Conservation (phyloP, 1,284 basidiomycete genomes). For the Tilletia setariae region DNA sequence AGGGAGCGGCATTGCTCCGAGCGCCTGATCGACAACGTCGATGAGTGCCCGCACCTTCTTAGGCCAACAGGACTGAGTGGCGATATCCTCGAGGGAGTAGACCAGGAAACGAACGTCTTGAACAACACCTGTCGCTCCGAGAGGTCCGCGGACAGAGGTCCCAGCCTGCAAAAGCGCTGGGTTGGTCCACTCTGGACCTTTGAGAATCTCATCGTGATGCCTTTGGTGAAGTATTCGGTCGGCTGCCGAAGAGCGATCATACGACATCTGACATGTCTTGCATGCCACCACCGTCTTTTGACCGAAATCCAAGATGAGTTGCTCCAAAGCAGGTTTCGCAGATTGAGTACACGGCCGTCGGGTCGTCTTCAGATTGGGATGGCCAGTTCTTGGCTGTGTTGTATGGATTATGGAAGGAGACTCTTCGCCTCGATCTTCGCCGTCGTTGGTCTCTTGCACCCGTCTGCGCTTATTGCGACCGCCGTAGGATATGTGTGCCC, state of each 20-base stretch:
- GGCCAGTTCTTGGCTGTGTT: too few species aligned
- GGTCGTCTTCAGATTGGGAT: conserved; percentile 13
- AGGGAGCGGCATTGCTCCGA: conserved; percentile 35
- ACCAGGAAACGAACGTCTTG: not conserved
- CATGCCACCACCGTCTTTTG: conserved; percentile 40
- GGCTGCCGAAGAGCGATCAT: conserved; percentile 36
- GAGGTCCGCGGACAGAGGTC: not conserved
- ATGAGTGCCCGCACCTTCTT: conserved; percentile 26
- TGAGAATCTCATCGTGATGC: conserved; percentile 36
- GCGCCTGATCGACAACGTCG: conserved; percentile 35
- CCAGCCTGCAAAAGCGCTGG: conserved; percentile 24
- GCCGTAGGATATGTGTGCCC: conserved; percentile 20
- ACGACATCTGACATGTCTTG: conserved; percentile 43
- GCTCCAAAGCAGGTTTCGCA: conserved; percentile 22
- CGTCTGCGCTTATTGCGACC: conserved; percentile 21
- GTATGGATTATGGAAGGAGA: too few species aligned
- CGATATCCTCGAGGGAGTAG: conserved; percentile 6
- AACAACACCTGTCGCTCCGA: not conserved
- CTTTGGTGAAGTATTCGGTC: conserved; percentile 37
- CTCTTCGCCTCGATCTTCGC: not conserved
- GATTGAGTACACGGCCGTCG: too few species aligned
- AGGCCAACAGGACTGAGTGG: too few species aligned
- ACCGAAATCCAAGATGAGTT: conserved; percentile 43
- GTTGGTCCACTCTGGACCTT: conserved; percentile 41
- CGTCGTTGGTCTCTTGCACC: conserved; percentile 2